Evolutionary conservation across 805 yeast species (phyloP), one percentile per base, ranked within the genome.

Genomic region (Ogataea henricii): DNA sequence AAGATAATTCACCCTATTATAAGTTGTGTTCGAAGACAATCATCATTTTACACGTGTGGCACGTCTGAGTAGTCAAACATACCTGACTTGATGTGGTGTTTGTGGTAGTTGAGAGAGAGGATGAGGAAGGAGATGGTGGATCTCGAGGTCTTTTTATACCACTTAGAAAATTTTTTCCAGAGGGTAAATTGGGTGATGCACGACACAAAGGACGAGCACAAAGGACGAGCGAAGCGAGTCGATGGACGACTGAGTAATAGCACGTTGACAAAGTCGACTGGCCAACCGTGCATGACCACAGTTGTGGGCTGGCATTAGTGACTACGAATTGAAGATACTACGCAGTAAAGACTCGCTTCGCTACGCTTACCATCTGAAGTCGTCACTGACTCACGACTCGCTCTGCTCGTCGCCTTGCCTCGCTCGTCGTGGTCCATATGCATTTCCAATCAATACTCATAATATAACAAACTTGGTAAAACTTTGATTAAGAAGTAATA

Each of bases 21-120:
- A 51, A 18, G 60, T 64, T 64, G 62, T 60, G 66, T 57, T 56
- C 56, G 58, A 55, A 59, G 67, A 64, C 67, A 62, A 58, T 67
- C 71, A 68, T 68, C 71, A 67, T 64, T 26, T 54, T 17, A 34
- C 23, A 18, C 23, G 23, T 6, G 22, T 34, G 37, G 37, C 22
- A 18, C 21, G 4, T 34, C 23, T 18, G 37, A 34, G 13, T 9
- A 18, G 37, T 32, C 20, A 20, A 9, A 34, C 37, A 34, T 34
- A 34, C 37, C 37, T 30, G 45, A 46, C 18, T 35, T 16, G 33
- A 45, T 9, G 6, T 6, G 26, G 6, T 7, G 26, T 23, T 23
- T 6, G 9, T 23, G 26, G 9, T 29, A 9, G 16, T 13, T 9
- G 33, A 29, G 13, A 9, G 6, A 8, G 33, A n/a, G 10, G 33